phyloP scores from a whole-genome alignment of 2,329 filamentous ascomycete species.

The Xylaria sp. region DNA sequence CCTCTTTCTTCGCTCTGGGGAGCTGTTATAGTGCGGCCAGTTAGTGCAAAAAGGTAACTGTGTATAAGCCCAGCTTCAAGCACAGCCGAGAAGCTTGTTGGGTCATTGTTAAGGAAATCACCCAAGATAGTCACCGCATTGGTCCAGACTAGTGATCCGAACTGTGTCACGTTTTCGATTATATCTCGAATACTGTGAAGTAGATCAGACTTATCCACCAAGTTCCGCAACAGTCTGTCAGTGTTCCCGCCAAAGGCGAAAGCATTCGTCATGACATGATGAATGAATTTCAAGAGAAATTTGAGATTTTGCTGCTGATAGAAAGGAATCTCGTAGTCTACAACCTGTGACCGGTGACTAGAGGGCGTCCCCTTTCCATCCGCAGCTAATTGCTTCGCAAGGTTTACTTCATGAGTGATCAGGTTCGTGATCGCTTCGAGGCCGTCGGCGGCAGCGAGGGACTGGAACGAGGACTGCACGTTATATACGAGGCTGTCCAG shows the following conservation, averaged over 20 bases:
- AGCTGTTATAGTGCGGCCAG: constrained; percentile 54
- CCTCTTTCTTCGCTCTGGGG: constrained; percentile 42
- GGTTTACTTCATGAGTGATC: constrained; percentile 77
- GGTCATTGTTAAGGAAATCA: constrained; percentile 98
- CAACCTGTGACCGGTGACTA: constrained; percentile 75
- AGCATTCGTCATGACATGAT: constrained; percentile 88
- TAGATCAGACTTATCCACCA: constrained; percentile 90
- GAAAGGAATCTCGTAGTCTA: constrained; percentile 93
- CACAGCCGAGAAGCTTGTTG: constrained; percentile 95
- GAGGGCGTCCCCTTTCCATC: constrained; percentile 73
- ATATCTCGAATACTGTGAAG: constrained; percentile 80
- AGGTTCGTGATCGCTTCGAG: constrained; percentile 91
- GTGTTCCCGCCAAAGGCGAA: constrained; percentile 76
- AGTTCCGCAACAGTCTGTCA: constrained; percentile 86
- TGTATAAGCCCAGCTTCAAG: constrained; percentile 91
- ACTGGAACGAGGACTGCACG: constrained; percentile 82
- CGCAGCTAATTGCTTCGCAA: constrained; percentile 69
- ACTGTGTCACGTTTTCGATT: constrained; percentile 77
- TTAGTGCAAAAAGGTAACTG: constrained; percentile 83
- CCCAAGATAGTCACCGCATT: constrained; percentile 90
- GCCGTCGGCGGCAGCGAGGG: constrained; percentile 80
- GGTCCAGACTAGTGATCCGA: constrained; percentile 95
- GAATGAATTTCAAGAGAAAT: constrained; percentile 93
- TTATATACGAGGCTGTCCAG: constrained; percentile 87
- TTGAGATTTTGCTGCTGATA: constrained; percentile 93